These are phyloP conservation scores for Trifolium pratense DNA, from an alignment of 306 rosid genomes.

Conservation along the genomic window DNA sequence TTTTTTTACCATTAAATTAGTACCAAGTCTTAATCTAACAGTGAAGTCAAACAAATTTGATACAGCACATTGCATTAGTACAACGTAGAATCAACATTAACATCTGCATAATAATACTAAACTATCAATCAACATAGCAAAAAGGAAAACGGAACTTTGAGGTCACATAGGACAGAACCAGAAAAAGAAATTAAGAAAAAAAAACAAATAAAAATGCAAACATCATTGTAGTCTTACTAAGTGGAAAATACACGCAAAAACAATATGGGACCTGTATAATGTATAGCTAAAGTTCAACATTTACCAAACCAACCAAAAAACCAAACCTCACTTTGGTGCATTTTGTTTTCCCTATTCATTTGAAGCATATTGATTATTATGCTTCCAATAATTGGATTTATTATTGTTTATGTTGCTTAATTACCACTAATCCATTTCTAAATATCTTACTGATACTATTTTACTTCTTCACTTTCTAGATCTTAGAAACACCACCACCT, in stretches of 20 bases:
- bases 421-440: background rate
- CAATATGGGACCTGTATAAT: background rate
- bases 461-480: slow-evolving; percentile 1
- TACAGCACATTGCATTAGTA: no score
- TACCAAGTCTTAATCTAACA: no score
- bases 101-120: no score
- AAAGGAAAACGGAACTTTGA: background rate
- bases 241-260: slow-evolving; percentile 3
- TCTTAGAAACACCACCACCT: background rate
- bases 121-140: background rate
- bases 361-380: background rate
- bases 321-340: background rate
- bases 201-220: background rate
- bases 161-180: background rate
- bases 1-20: no score
- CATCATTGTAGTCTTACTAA: background rate
- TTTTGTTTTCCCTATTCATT: background rate
- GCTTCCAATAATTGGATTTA: background rate
- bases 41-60: no score
- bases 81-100: no score
- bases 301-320: background rate
- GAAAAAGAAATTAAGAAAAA: background rate
- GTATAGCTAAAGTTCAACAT: background rate
- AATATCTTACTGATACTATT: no score
- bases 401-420: background rate